Base-by-base conservation (phyloP, 192 early-diverging fungal species). In the Backusella parvicylindrica region DNA sequence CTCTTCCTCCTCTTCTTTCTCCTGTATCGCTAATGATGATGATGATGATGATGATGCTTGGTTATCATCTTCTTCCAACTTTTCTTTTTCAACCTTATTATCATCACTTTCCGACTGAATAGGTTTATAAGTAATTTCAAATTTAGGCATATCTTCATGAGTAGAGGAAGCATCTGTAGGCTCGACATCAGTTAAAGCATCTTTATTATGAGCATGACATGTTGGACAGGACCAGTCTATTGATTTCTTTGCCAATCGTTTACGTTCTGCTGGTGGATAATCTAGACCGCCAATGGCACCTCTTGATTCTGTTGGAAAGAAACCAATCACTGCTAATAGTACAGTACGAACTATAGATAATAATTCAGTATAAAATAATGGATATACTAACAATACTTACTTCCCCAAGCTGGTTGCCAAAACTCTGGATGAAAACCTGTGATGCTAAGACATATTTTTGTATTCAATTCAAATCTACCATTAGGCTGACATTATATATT, bases 351-450 rank as follows among this genome's bases (percentile, higher is more conserved):
- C 87, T 89, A 72, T n/a, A n/a, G n/a, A 18, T 16, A n/a, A 18
- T 8, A 28, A 26, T 6, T 31, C 32, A 67, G 2, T n/a, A 53
- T 36, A 21, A 33, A 35, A 41, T 16, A 43, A 21, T 15, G 37
- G 0, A 40, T 3, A 15, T 0, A 43, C n/a, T n/a, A 15, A 37
- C 1, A 7, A n/a, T 28, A 86, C 84, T 71, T 76, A 88, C 87
- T 94, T 13, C 95, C 97, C 97, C 97, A 99, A 12, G 96, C 95
- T 6, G 98, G 98, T 73, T 95, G 90, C 97, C 98, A 98, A 70
- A 88, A 92, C 79, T 99, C 95, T 21, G 96, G 95, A 81, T 99
- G 97, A 82, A 93, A 94, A 38, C 91, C 94, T 49, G 95, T 96
- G 71, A 97, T 96, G 68, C 92, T 94, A 63, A 98, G 86, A 72